phyloP scores from a whole-genome alignment of 495 filamentous ascomycete genomes.

The Peziza echinospora region DNA sequence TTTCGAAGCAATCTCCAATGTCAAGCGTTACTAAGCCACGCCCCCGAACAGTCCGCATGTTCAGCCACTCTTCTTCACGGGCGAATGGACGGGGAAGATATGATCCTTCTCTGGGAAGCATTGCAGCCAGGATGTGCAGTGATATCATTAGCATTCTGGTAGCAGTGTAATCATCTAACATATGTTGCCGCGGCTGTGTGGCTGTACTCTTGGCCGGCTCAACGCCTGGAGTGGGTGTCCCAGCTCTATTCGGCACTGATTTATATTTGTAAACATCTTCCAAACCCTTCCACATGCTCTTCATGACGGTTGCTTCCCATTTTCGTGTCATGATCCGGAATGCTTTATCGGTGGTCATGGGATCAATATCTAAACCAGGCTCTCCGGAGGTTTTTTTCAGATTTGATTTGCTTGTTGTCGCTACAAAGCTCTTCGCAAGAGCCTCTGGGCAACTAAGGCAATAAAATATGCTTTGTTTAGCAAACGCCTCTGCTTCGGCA shows the following conservation, averaged over 20 bases:
- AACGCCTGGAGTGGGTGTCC: not conserved
- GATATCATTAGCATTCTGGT: slow-evolving; percentile 31
- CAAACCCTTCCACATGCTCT: slow-evolving; percentile 57
- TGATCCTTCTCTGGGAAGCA: slow-evolving; percentile 21
- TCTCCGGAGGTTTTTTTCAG: slow-evolving; percentile 20
- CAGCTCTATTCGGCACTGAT: not conserved
- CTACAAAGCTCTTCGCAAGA: slow-evolving; percentile 42
- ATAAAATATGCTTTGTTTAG: slow-evolving; percentile 54
- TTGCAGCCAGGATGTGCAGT: slow-evolving; percentile 35
- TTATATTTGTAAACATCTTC: slow-evolving; percentile 33
- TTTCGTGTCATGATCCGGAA: slow-evolving; percentile 13
- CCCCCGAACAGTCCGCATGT: slow-evolving; percentile 30
- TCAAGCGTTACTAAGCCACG: slow-evolving; percentile 30
- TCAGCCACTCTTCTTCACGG: slow-evolving; percentile 27
- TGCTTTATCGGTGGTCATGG: slow-evolving; percentile 24
- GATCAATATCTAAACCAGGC: slow-evolving; percentile 19
- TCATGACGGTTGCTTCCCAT: slow-evolving; percentile 34
- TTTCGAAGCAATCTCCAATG: slow-evolving; percentile 30
- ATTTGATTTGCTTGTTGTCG: slow-evolving; percentile 30
- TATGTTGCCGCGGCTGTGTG: slow-evolving; percentile 20
- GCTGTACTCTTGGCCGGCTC: no score
- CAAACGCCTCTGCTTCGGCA: slow-evolving; percentile 33
- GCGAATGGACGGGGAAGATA: slow-evolving; percentile 14
- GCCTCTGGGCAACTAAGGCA: slow-evolving; percentile 44
- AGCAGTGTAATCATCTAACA: slow-evolving; percentile 35